These are phyloP conservation scores for Macrocybe gigantea DNA, from an alignment of 768 basidiomycete genomes.

Conservation along the genomic window DNA sequence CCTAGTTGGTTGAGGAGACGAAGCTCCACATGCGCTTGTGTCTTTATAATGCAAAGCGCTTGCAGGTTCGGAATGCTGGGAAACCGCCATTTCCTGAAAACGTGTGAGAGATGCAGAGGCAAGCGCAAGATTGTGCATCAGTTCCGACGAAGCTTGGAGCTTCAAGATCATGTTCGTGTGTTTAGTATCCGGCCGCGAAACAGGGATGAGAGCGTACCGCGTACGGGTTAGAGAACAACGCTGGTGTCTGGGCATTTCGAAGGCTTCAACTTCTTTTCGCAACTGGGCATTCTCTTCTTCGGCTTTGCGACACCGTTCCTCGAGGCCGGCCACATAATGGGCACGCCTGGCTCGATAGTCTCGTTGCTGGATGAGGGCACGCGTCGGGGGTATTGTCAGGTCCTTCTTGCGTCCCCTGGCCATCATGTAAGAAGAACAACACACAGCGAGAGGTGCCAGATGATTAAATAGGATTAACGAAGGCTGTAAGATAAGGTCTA, in stretches of 20 bases:
- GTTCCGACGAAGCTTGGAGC: conserved; percentile 47
- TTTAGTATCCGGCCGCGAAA: neutral
- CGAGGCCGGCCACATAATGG: conserved; percentile 48
- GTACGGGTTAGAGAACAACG: conserved; percentile 27
- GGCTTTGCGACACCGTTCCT: conserved; percentile 43
- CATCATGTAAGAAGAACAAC: conserved; percentile 28
- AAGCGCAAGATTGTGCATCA: conserved; percentile 41
- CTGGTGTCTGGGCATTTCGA: conserved; percentile 30
- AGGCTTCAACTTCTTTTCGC: conserved; percentile 41
- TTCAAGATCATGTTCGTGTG: conserved; percentile 17
- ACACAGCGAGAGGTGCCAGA: conserved; percentile 5
- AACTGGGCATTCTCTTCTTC: conserved; percentile 52
- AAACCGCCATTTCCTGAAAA: conserved; percentile 45
- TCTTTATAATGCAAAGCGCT: neutral
- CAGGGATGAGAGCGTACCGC: conserved; percentile 7
- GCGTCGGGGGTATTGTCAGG: conserved; percentile 50
- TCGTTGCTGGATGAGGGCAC: conserved; percentile 55
- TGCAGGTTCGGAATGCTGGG: conserved; percentile 16
- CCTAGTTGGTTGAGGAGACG: conserved; percentile 7
- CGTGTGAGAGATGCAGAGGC: conserved; percentile 45
- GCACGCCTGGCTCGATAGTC: conserved; percentile 62
- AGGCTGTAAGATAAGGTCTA: conserved; percentile 13
- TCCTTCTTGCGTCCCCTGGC: conserved; percentile 65
- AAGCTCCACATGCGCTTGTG: conserved; percentile 1
- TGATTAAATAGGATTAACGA: conserved; percentile 5